phyloP scores from a whole-genome alignment of 2,329 filamentous ascomycete species.

The Arthrobotrys sphaeroides region DNA sequence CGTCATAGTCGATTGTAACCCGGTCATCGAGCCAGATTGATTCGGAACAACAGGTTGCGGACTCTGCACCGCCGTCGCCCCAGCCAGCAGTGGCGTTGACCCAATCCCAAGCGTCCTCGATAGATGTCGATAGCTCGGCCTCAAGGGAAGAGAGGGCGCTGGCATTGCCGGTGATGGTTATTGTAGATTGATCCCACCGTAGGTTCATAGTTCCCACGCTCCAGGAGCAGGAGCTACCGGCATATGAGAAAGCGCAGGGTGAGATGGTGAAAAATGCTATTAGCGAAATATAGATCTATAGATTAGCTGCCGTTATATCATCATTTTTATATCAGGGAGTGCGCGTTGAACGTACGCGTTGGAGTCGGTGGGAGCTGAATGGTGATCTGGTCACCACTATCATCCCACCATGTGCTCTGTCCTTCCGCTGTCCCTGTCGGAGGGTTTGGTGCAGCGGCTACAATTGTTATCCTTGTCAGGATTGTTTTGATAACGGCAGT shows the following conservation, averaged over 20 bases:
- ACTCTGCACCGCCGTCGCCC: neutral
- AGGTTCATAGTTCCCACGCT: conserved; percentile 36
- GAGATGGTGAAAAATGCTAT: conserved; percentile 44
- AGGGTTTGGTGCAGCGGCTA: conserved; percentile 29
- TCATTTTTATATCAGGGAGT: too few relatives aligned
- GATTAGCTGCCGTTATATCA: too few relatives aligned
- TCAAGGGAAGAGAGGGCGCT: conserved; percentile 30
- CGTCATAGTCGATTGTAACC: conserved; percentile 32
- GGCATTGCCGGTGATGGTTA: conserved; percentile 42
- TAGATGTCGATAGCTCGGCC: conserved; percentile 3
- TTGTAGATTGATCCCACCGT: conserved; percentile 33
- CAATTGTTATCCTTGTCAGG: conserved; percentile 20
- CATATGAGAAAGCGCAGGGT: neutral
- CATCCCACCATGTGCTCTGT: conserved; percentile 48
- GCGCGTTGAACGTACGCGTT: conserved; percentile 17
- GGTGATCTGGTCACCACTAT: conserved; percentile 21
- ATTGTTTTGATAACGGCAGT: conserved; percentile 30
- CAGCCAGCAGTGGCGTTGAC: conserved; percentile 33
- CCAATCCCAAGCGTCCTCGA: conserved; percentile 19
- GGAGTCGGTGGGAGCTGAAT: conserved; percentile 34
- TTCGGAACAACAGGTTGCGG: conserved; percentile 21
- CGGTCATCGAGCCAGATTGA: conserved; percentile 24
- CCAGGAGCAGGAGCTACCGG: neutral
- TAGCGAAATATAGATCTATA: neutral
- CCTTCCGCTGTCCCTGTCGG: conserved; percentile 35